These are phyloP conservation scores for Pseudonitzschia multiseries DNA, from an alignment of 108 stramenopile genomes.

Conservation along the genomic window DNA sequence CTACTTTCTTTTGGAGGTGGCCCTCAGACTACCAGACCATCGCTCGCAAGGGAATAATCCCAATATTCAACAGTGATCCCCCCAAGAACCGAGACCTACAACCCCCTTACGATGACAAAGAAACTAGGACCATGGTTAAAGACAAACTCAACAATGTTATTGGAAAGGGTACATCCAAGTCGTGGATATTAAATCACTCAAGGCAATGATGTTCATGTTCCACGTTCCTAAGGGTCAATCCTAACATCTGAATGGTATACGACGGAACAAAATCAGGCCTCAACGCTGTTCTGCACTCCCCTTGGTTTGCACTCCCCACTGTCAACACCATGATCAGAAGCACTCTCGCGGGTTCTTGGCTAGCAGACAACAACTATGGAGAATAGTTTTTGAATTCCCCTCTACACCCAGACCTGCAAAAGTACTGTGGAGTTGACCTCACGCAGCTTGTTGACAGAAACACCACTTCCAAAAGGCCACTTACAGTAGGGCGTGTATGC, in stretches of 20 bases:
- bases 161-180: neutral
- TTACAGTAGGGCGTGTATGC: too few relatives aligned
- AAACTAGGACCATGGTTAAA: neutral
- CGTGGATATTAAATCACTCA: neutral
- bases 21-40: neutral
- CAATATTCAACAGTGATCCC: neutral
- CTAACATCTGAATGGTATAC: neutral
- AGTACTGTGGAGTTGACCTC: too few relatives aligned
- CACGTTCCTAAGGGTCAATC: neutral
- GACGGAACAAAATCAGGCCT: too few relatives aligned
- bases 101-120: neutral
- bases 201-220: neutral
- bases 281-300: too few relatives aligned
- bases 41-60: neutral
- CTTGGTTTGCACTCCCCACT: too few relatives aligned
- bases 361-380: too few relatives aligned
- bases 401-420: too few relatives aligned
- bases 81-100: neutral
- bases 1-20: neutral
- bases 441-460: too few relatives aligned
- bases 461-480: too few relatives aligned
- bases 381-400: too few relatives aligned
- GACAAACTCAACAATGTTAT: neutral
- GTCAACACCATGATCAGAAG: too few relatives aligned
- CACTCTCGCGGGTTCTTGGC: too few relatives aligned